Base-by-base conservation (phyloP, 2,329 filamentous ascomycete genomes). In the Monosporascus ibericus region DNA sequence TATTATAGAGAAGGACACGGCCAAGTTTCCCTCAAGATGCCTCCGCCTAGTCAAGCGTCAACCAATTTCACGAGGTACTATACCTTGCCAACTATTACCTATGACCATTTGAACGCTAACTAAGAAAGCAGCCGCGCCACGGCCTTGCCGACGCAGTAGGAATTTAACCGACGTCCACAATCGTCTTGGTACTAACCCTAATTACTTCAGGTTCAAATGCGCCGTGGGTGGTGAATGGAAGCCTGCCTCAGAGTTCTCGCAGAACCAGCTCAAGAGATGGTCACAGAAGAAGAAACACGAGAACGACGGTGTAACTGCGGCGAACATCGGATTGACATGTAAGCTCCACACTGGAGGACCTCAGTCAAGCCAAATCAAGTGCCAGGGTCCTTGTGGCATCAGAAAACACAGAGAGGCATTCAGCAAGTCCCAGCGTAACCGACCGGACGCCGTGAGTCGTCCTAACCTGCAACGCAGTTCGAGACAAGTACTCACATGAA, bases 391-490 rank as follows among this genome's bases (percentile, higher is more conserved):
- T 14, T 74, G 71, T 48, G 55, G 53, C 37, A 52, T 53, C 5
- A 56, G 52, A 51, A 64, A 63, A 44, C 48, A 56, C 6, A 51
- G 60, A 3, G 56, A 64, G 0, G 51, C 55, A 5, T 74, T 72
- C 58, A 72, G 69, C 57, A 68, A 66, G 54, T 63, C 18, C 18
- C 68, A 69, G 15, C 63, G 68, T 5, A 62, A 59, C 36, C 55
- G 60, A 2, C 52, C 53, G 5, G 60, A 60, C 7, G 56, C 61
- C 6, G 70, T 72, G 58, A 59, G 69, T 58, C 30, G 46, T 47
- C 4, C 11, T 1, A 18, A 7, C 34, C 20, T 18, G 20, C 38
- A 44, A 2, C n/a, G 24, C n/a, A 44, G 44, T 24, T 34, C 18
- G 47, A n/a, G 34, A 48, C 17, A 20, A 34, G 56, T 25, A 55